These are phyloP conservation scores for Macrolepiota fuliginosa DNA, from an alignment of 768 basidiomycete species.

Conservation along the genomic window DNA sequence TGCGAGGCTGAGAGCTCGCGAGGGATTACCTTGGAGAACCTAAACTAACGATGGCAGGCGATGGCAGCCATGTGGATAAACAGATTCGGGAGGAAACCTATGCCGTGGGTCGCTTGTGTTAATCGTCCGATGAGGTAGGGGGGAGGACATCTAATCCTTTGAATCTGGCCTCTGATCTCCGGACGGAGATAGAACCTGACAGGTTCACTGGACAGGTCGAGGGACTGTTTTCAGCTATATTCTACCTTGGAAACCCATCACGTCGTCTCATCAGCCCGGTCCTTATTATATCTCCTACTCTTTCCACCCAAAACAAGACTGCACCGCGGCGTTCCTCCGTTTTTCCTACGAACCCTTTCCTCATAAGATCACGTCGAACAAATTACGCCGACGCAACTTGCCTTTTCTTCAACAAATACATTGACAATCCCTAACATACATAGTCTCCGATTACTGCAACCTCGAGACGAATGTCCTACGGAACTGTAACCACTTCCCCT, in stretches of 20 bases:
- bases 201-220: constrained; percentile 22
- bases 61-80: constrained; percentile 18
- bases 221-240: constrained; percentile 27
- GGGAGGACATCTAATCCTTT: constrained; percentile 13
- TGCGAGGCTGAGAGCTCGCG: background rate
- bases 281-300: constrained; percentile 28
- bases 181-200: constrained; percentile 22
- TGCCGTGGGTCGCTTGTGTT: constrained; percentile 34
- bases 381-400: constrained; percentile 33
- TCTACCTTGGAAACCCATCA: constrained; percentile 50
- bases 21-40: background rate
- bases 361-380: constrained; percentile 32
- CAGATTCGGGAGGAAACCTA: constrained; percentile 28
- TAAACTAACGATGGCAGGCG: constrained; percentile 8
- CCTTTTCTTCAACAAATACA: constrained; percentile 29
- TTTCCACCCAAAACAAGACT: constrained; percentile 31
- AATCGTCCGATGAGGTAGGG: constrained; percentile 40
- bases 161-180: constrained; percentile 20
- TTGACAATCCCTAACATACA: constrained; percentile 20
- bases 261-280: constrained; percentile 25
- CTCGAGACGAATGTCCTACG: constrained; percentile 44
- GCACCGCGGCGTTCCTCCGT: constrained; percentile 28
- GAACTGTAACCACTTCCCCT: constrained; percentile 40
- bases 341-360: constrained; percentile 33
- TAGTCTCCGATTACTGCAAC: constrained; percentile 13